A percentile compares a stretch with the other conserved stretches of the same genome.
These are phyloP conservation scores for Kodamaea ohmeri DNA, from an alignment of 1,139 yeast genomes.

Conservation along the genomic window DNA sequence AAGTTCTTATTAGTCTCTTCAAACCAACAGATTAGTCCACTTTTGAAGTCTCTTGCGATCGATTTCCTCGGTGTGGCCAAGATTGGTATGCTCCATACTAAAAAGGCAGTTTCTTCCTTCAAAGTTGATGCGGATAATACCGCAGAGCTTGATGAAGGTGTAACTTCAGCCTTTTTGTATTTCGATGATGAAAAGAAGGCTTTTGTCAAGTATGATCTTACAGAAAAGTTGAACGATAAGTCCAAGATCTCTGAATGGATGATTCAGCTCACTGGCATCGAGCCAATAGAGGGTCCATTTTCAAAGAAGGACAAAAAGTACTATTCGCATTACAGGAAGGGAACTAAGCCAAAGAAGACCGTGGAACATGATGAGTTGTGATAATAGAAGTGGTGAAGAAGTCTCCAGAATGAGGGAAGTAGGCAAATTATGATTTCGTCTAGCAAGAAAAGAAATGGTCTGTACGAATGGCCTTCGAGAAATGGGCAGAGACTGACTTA, in stretches of 20 bases:
- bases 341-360: constrained; percentile 21
- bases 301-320: constrained; percentile 35
- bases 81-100: constrained; percentile 28
- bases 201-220: constrained; percentile 22
- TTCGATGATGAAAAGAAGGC: constrained; percentile 23
- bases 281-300: constrained; percentile 40
- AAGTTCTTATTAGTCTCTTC: constrained; percentile 48
- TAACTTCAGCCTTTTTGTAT: constrained; percentile 31
- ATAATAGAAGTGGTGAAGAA: constrained; percentile 1
- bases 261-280: constrained; percentile 23
- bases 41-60: constrained; percentile 70
- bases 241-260: constrained; percentile 37
- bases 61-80: constrained; percentile 52
- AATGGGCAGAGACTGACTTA: too few species aligned
- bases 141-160: constrained; percentile 18
- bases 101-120: constrained; percentile 15
- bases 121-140: constrained; percentile 20
- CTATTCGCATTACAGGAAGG: constrained; percentile 30
- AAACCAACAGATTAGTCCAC: constrained; percentile 51
- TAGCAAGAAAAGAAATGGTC: too few species aligned
- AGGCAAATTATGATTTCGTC: background rate
- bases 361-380: constrained; percentile 39
- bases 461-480: too few species aligned
- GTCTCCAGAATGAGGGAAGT: background rate
- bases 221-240: constrained; percentile 32